Evolutionary conservation across 1,139 yeast species (phyloP), one percentile per base, ranked within the genome.

Genomic region (Yamadazyma sp.): DNA sequence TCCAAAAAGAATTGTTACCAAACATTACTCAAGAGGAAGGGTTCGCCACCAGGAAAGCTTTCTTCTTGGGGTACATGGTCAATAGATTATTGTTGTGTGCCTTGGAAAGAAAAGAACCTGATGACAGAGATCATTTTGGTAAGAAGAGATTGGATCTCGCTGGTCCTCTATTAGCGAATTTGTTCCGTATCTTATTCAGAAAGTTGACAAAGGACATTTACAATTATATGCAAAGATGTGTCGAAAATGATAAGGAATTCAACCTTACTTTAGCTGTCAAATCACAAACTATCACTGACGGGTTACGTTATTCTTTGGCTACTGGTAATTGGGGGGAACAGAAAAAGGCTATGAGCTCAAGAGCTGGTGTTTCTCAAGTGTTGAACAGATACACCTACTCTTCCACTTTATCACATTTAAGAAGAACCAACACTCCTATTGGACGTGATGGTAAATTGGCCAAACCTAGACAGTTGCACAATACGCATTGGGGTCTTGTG

Each of bases 321-420:
- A 92, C 99, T 14, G 99, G 99, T 74, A 92, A 94, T 69, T 92
- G 99, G 99, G 98, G 98, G 71, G 98, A 94, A 68, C 98, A 92
- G 64, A 92, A 91, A 83, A 94, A 92, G 67, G 98, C 98, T 17
- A 92, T 94, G 98, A 83, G 95, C 46, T 84, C 97, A 17, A 84
- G 96, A 66, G 99, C 98, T 8, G 99, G 99, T 77, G 99, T 94
- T 38, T 92, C 98, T 14, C 98, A 94, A 73, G 98, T 94, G 51
- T 77, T 94, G 66, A 94, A 94, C 65, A 82, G 99, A 70, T 94
- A 92, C 67, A 94, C 98, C 7, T 94, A 92, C 63, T 88, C 98
- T 8, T 92, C 98, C 15, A 92, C 99, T 4, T 75, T 92, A 55
- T 92, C 98, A 42, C 98, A 94, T 75, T 83, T 94, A 69, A 82